phyloP scores from a whole-genome alignment of 257 asterid species.

The Forsythia viridissima region DNA sequence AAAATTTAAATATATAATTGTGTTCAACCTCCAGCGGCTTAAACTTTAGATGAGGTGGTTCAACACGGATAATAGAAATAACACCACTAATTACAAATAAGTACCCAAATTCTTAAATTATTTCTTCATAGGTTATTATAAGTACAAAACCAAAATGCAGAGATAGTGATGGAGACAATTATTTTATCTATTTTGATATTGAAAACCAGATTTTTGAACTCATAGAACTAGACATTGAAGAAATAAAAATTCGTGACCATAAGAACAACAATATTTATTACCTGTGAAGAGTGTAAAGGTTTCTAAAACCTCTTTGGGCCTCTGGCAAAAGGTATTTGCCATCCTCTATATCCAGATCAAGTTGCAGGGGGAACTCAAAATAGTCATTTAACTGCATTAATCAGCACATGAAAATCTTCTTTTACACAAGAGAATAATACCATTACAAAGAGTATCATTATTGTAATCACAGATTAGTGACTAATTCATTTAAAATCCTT shows the following conservation, averaged over 20 bases:
- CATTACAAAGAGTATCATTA: neutral
- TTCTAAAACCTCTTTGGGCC: conserved; percentile 50
- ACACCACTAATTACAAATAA: neutral
- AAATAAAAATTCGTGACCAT: neutral
- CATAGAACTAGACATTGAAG: neutral
- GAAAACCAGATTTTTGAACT: neutral
- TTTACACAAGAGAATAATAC: neutral
- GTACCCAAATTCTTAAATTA: neutral
- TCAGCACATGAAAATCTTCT: neutral
- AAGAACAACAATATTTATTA: neutral
- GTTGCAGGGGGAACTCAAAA: conserved; percentile 52
- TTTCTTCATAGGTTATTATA: neutral
- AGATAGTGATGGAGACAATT: neutral
- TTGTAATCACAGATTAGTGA: neutral
- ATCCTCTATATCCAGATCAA: conserved; percentile 48
- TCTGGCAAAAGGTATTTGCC: conserved; percentile 50
- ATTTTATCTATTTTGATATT: neutral
- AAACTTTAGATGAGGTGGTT: neutral
- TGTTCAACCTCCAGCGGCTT: neutral
- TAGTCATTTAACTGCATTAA: conserved; percentile 47
- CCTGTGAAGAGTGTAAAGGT: conserved; percentile 58
- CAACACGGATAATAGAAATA: neutral
- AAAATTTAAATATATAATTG: neutral
- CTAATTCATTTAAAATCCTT: neutral
- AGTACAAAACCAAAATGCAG: neutral